These are phyloP conservation scores for Agrocybe chaxingu DNA, from an alignment of 768 basidiomycete genomes.

Conservation along the genomic window DNA sequence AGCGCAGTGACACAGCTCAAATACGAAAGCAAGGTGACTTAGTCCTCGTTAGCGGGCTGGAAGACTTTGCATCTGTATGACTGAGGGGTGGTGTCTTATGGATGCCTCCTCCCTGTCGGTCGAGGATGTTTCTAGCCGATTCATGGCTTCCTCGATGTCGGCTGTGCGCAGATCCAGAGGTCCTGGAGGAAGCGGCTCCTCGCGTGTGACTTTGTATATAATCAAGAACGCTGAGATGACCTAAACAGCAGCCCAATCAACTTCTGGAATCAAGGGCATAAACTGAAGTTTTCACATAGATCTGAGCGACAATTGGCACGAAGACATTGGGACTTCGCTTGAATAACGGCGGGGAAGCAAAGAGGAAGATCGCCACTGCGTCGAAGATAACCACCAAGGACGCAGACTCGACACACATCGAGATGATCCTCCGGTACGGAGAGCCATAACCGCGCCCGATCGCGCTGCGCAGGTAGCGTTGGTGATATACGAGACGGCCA, in stretches of 20 bases:
- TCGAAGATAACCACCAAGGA: slow-evolving; percentile 2
- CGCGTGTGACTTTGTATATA: slow-evolving; percentile 1
- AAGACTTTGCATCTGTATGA: no score
- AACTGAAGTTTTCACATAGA: slow-evolving; percentile 1
- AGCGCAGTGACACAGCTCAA: no score
- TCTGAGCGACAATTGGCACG: slow-evolving; percentile 3
- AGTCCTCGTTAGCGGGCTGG: no score
- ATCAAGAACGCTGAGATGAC: slow-evolving; percentile 4
- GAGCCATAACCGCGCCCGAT: slow-evolving; percentile 4
- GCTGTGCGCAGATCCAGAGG: no score
- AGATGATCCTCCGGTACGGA: background rate
- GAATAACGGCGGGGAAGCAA: background rate
- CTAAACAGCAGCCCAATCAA: background rate
- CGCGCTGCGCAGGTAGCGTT: background rate
- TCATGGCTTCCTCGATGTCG: no score
- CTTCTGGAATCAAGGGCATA: background rate
- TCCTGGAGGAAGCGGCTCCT: background rate
- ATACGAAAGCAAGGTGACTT: no score
- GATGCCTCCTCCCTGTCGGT: no score
- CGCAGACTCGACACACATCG: slow-evolving; percentile 7
- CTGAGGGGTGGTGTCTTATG: no score
- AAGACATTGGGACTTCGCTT: background rate
- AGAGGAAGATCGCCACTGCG: background rate
- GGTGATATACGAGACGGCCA: slow-evolving; percentile 2
- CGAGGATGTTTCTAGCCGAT: no score